phyloP scores from a whole-genome alignment of 73 alveolate species.

The Paramecium sexaurelia region DNA sequence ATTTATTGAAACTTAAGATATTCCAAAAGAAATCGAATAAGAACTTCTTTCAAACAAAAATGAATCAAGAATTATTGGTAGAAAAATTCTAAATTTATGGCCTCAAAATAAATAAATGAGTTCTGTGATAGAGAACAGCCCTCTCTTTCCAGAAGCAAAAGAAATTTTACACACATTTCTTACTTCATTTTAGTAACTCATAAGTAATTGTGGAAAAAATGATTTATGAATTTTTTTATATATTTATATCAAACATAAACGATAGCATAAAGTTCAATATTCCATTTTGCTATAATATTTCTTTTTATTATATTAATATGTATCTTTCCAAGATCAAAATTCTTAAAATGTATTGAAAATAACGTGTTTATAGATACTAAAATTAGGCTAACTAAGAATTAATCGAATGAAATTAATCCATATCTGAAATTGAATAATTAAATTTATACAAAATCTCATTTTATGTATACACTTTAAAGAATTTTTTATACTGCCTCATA shows the following conservation, averaged over 20 bases:
- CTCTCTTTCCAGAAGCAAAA: constrained; percentile 31
- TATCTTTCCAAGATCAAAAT: too few species aligned
- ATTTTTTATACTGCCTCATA: too few species aligned
- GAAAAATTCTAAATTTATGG: background rate
- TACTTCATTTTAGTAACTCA: background rate
- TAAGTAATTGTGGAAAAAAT: background rate
- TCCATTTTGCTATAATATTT: too few species aligned
- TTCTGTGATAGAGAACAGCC: background rate
- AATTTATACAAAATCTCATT: too few species aligned
- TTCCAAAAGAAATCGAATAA: background rate
- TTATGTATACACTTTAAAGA: too few species aligned
- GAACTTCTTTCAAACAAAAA: background rate
- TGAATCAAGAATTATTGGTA: constrained; percentile 1
- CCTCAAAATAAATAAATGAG: background rate
- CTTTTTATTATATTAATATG: too few species aligned
- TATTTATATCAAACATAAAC: background rate
- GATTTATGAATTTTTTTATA: background rate
- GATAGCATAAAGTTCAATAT: background rate
- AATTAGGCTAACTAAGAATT: too few species aligned
- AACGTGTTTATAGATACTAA: too few species aligned
- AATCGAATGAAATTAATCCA: too few species aligned
- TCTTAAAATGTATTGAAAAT: too few species aligned
- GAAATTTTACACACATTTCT: background rate
- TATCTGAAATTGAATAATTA: too few species aligned
- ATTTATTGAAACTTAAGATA: background rate